These are phyloP conservation scores for Ceriops zippeliana DNA, from an alignment of 345 rosid species.

Conservation along the genomic window DNA sequence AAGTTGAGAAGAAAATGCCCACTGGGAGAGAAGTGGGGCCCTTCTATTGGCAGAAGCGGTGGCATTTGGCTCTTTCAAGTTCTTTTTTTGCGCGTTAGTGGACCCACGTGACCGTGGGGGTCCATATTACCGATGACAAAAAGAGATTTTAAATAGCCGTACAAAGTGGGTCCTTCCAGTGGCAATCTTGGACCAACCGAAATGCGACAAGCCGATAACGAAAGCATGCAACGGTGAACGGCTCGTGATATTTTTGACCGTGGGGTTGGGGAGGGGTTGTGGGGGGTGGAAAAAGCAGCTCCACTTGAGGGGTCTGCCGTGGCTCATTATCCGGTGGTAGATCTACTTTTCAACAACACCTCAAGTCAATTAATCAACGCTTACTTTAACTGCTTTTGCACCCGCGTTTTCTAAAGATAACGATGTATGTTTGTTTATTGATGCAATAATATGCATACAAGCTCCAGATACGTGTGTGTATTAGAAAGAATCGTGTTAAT, in stretches of 20 bases:
- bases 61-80: background rate
- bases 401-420: no score
- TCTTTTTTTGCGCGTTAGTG: conserved; percentile 32
- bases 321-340: no score
- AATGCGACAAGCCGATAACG: conserved; percentile 14
- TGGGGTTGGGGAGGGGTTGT: background rate
- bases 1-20: background rate
- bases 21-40: background rate
- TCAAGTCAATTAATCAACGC: no score
- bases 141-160: background rate
- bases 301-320: no score
- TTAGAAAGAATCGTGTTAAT: no score
- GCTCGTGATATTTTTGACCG: background rate
- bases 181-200: conserved; percentile 12
- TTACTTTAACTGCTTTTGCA: no score
- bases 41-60: conserved; percentile 7
- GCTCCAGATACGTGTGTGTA: no score
- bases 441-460: no score
- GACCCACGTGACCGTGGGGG: conserved; percentile 4
- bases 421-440: no score
- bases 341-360: no score
- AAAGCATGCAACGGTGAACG: conserved; percentile 17
- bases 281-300: conserved; percentile 4
- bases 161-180: conserved; percentile 8
- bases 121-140: background rate